Base-by-base conservation (phyloP, 2,329 filamentous ascomycete genomes). In the Calonectria pseudoreteaudii region DNA sequence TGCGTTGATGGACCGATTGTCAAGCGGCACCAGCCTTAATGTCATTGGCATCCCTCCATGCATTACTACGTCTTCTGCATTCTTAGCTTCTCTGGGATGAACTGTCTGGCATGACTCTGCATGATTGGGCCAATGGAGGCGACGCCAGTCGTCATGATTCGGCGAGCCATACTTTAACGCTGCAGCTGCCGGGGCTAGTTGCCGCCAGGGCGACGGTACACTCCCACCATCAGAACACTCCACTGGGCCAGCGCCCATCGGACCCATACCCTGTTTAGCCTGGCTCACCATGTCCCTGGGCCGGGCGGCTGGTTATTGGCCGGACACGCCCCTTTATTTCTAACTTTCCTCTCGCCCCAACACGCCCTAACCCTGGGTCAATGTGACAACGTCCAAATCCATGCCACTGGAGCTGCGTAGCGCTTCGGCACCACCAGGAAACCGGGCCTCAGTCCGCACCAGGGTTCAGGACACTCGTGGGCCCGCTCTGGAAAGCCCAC, bases 161-260 rank as follows among this genome's bases (percentile, higher is more conserved):
- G 70, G 67, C 73, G 56, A 76, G 75, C 72, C 69, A 62, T 70
- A 69, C 60, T 66, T 76, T 67, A 69, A 71, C 53, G 65, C 73
- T 78, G 70, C 77, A 76, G 74, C 68, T 76, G 71, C 75, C 72
- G 76, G 79, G 78, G 78, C 74, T 77, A 80, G 76, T 80, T 73
- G 73, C 78, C 76, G 76, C 77, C 79, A 75, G 77, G 73, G 70
- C 66, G 64, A 68, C 44, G 72, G 56, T 66, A 66, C 71, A 68
- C 72, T 71, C 52, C 71, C 67, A 67, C 64, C 64, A 73, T 69
- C 69, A 76, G 74, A 74, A 70, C 75, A 71, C 70, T 71, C 72
- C 66, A 73, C 64, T 71, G 74, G 77, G 76, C 75, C 76, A 81
- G 74, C 70, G 69, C 53, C 72, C 71, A 79, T 44, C 56, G 20